Evolutionary conservation across 2,329 filamentous ascomycete species (phyloP).

Genomic region (Huntiella bhutanensis): DNA sequence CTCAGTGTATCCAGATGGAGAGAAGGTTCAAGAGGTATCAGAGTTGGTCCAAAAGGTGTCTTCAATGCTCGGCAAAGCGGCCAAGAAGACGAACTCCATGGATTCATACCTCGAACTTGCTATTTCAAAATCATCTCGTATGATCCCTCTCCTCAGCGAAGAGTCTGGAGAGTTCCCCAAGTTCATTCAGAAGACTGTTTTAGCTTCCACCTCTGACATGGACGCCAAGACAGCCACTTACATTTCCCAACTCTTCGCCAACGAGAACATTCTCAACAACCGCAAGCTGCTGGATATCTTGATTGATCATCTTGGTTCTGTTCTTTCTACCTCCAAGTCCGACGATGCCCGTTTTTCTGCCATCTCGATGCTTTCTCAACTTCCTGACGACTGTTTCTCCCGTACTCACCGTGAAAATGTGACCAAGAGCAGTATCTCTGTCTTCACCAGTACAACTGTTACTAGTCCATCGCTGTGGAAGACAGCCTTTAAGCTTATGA

Average conservation of each 20-base stretch:
- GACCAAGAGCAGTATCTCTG: constrained; percentile 6
- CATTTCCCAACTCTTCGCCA: constrained; percentile 7
- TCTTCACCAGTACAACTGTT: constrained; percentile 4
- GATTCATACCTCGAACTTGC: constrained; percentile 9
- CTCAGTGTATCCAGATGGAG: constrained; percentile 20
- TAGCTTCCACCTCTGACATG: not conserved
- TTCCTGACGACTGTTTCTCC: constrained; percentile 13
- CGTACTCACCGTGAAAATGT: constrained; percentile 10
- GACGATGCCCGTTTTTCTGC: not conserved
- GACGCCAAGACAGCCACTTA: constrained; percentile 6
- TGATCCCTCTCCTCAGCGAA: constrained; percentile 10
- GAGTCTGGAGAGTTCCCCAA: constrained; percentile 10
- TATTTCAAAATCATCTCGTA: constrained; percentile 6
- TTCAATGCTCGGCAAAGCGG: constrained; percentile 17
- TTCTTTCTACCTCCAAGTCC: constrained; percentile 4
- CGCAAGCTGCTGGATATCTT: constrained; percentile 9
- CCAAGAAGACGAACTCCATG: constrained; percentile 12
- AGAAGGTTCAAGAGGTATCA: constrained; percentile 16
- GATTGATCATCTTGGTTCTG: constrained; percentile 9
- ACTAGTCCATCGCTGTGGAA: constrained; percentile 10
- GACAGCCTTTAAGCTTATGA: constrained; percentile 11
- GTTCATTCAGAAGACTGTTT: constrained; percentile 7
- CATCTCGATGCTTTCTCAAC: constrained; percentile 5
- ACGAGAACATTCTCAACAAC: constrained; percentile 13
- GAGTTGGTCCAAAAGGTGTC: constrained; percentile 19